phyloP scores from a whole-genome alignment of 148 eudicot species.

The Chenopodium quinoa region DNA sequence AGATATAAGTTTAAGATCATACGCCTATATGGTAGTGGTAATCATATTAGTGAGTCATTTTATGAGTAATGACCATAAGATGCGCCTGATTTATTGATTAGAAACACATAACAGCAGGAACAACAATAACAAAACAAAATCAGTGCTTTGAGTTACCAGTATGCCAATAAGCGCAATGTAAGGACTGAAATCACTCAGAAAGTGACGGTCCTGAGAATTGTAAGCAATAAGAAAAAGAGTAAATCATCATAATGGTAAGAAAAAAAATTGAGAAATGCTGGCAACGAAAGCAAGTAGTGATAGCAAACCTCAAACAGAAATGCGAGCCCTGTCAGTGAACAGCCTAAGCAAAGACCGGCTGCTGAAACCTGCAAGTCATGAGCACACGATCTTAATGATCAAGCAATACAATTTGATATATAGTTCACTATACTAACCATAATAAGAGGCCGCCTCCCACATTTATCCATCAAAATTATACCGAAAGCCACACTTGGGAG shows the following conservation, averaged over 20 bases:
- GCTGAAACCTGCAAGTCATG: conserved; percentile 31
- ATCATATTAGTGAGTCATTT: neutral
- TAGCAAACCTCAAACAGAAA: conserved; percentile 31
- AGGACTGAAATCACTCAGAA: conserved; percentile 32
- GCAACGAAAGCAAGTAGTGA: neutral
- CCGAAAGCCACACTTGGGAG: conserved; percentile 23
- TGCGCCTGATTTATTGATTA: too few relatives aligned
- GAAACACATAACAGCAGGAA: neutral
- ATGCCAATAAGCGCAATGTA: conserved; percentile 35
- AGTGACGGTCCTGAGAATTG: conserved; percentile 29
- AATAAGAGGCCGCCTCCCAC: conserved; percentile 40
- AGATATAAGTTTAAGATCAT: neutral
- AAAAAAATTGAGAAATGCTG: neutral
- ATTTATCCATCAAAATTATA: conserved; percentile 27
- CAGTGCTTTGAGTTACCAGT: conserved; percentile 30
- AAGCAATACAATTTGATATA: neutral
- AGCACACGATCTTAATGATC: neutral
- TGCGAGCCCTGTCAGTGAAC: conserved; percentile 33
- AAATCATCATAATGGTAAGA: neutral
- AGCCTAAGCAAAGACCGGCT: conserved; percentile 35
- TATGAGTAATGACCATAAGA: too few relatives aligned
- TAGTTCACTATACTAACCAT: conserved; percentile 29
- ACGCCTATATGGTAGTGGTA: neutral
- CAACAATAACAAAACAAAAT: neutral
- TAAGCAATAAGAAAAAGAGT: neutral